Evolutionary conservation across 371 early-diverging fungal species (phyloP), one percentile per base, ranked within the genome.

Genomic region (Cokeromyces recurvatus): DNA sequence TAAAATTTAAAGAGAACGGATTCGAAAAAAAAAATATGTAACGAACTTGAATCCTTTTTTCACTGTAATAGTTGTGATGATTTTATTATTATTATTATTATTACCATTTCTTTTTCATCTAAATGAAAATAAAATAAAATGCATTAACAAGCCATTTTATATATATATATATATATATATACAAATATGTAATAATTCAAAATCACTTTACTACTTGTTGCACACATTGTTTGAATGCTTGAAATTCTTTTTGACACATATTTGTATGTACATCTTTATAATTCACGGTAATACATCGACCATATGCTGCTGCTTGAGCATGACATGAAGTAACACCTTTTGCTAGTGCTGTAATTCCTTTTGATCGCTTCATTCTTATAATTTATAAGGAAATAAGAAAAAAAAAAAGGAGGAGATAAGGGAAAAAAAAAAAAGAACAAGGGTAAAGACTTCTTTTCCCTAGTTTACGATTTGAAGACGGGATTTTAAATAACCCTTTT

Each of bases 151-250:
- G 6, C 21, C 11, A 17, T 6, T n/a, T 5, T 15, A 17, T 22
- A 27, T 8, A n/a, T n/a, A n/a, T n/a, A n/a, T n/a, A n/a, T n/a
- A n/a, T n/a, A n/a, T n/a, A n/a, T n/a, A n/a, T n/a, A n/a, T n/a
- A n/a, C n/a, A n/a, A n/a, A n/a, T n/a, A n/a, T n/a, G n/a, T n/a
- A n/a, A n/a, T n/a, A n/a, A n/a, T n/a, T n/a, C n/a, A n/a, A n/a
- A n/a, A n/a, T n/a, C n/a, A n/a, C 57, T 72, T 69, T 71, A 81
- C 78, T 11, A 61, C 62, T 36, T 64, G 47, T 38, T 79, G 78
- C 24, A 82, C 77, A 62, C 82, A 82, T 9, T 67, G 64, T 43
- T 78, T 78, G 52, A 82, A 82, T 20, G 75, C 75, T 21, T 64
- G 48, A 43, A 82, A 82, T 62, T 82, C 79, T 46, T 74, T 75